A percentile compares a stretch with the other conserved stretches of the same genome.
phyloP scores from a whole-genome alignment of 768 basidiomycete genomes.

The Russula sp. region DNA sequence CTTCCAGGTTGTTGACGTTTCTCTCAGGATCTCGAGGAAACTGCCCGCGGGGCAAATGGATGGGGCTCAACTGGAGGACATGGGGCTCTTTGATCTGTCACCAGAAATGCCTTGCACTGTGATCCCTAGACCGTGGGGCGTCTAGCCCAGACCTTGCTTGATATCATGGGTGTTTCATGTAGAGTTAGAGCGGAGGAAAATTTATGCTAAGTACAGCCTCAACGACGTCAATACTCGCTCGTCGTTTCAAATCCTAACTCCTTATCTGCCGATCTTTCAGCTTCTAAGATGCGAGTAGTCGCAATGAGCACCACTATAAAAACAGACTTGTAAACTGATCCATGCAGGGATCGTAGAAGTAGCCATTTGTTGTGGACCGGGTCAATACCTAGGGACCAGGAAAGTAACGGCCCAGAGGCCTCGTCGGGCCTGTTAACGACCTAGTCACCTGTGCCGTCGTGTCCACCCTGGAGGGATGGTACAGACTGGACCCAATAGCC shows the following conservation, averaged over 20 bases:
- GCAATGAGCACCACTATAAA: no score
- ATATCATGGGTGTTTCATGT: neutral
- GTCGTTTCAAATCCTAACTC: no score
- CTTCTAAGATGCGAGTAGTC: no score
- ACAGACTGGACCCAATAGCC: no score
- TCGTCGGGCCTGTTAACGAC: slow-evolving; percentile 45
- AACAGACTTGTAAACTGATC: no score
- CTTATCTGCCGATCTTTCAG: no score
- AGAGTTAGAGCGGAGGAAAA: neutral
- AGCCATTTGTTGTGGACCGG: no score
- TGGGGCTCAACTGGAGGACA: slow-evolving; percentile 97
- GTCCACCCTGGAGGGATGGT: slow-evolving; percentile 33
- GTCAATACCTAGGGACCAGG: slow-evolving; percentile 29
- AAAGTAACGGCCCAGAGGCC: slow-evolving; percentile 29
- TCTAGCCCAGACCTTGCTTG: slow-evolving; percentile 27
- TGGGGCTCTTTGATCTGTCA: slow-evolving; percentile 16
- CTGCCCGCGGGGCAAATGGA: slow-evolving; percentile 74
- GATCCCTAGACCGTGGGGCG: slow-evolving; percentile 19
- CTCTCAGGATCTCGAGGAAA: slow-evolving; percentile 72
- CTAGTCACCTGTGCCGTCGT: slow-evolving; percentile 33
- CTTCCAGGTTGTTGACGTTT: neutral
- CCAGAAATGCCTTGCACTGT: neutral
- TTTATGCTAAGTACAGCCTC: slow-evolving; percentile 7
- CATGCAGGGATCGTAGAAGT: no score
- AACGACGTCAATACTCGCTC: no score